Percentiles rank a stretch among this genome's conserved stretches.
Evolutionary conservation across 441 rosid species (phyloP).

Genomic region (Capsella rubella): DNA sequence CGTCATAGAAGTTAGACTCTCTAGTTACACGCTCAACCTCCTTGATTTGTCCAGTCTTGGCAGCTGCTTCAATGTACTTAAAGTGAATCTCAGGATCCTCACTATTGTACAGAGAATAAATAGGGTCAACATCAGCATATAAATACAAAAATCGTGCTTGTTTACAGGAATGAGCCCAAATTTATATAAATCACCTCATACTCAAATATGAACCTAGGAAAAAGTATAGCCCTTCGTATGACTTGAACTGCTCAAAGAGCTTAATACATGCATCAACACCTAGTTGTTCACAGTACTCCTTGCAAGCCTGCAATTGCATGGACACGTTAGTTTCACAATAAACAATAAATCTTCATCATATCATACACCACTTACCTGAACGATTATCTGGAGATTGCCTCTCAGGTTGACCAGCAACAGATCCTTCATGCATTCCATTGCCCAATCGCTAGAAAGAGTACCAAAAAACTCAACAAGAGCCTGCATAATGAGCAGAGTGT

Average conservation of each 20-base stretch:
- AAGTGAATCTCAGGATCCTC: slow-evolving; percentile 97
- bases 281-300: slow-evolving; percentile 97
- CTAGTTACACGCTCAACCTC: slow-evolving; percentile 99
- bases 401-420: slow-evolving; percentile 82
- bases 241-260: slow-evolving; percentile 97
- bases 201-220: slow-evolving; percentile 97
- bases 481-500: slow-evolving; percentile 51
- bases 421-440: slow-evolving; percentile 98
- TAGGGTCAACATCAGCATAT: slow-evolving; percentile 26
- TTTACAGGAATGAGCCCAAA: slow-evolving; percentile 31
- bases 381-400: slow-evolving; percentile 93
- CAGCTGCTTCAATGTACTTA: slow-evolving; percentile 97
- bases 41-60: slow-evolving; percentile 96
- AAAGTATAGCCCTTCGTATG: slow-evolving; percentile 98
- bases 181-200: slow-evolving; percentile 65
- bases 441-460: slow-evolving; percentile 97
- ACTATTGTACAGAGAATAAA: slow-evolving; percentile 59
- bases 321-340: slow-evolving; percentile 33
- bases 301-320: slow-evolving; percentile 70
- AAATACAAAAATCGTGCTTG: slow-evolving; percentile 20
- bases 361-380: slow-evolving; percentile 60
- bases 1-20: slow-evolving; percentile 93
- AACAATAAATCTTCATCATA: slow-evolving; percentile 30
- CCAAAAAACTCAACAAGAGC: slow-evolving; percentile 96
- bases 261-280: slow-evolving; percentile 95